Base-by-base conservation (phyloP, 345 rosid genomes). In the Citrus hindsii region DNA sequence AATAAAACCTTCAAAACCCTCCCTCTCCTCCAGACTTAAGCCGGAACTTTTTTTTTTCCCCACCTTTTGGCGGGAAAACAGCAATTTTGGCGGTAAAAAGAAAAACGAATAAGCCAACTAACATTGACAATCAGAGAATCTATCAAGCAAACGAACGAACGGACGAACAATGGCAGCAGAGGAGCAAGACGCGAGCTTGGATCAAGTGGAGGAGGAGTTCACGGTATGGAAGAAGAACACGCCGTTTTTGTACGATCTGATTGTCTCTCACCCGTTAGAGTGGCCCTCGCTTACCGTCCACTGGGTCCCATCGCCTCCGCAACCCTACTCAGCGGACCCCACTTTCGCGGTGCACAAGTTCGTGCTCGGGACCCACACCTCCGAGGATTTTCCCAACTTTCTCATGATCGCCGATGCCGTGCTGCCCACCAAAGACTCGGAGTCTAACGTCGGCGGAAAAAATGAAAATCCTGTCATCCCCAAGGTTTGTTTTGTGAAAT, bases 221-320 rank as follows among this genome's bases (percentile, higher is more conserved):
- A 35, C 87, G 2, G 87, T 92, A 14, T 96, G 97, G 98, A 95
- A 92, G 78, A 94, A 90, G 88, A 96, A 92, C 89, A 89, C 95
- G n/a, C 95, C 95, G 2, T 86, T 94, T 70, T 91, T 96, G 74
- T 94, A 96, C 83, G 99, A 96, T 69, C 88, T 96, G 67, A 86
- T 96, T 66, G 86, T 96, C 38, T 92, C 97, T 75, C 94, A 92
- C 76, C 93, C 97, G 7, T 92, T 94, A 5, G 99, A 94, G 85
- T 92, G 97, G 97, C 98, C 99, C 0, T 96, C 97, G 58, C 97
- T 94, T n/a, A 94, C 97, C 62, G 94, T 94, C 78, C 93, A 96
- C 40, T 96, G 99, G 99, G 87, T 92, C 9, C 98, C 97, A 0
- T 77, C 92, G 0, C 51, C 82, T 2, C 87, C 93, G 16, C 76